Evolutionary conservation across 2,329 filamentous ascomycete species (phyloP).

Genomic region (Mycogone perniciosa): DNA sequence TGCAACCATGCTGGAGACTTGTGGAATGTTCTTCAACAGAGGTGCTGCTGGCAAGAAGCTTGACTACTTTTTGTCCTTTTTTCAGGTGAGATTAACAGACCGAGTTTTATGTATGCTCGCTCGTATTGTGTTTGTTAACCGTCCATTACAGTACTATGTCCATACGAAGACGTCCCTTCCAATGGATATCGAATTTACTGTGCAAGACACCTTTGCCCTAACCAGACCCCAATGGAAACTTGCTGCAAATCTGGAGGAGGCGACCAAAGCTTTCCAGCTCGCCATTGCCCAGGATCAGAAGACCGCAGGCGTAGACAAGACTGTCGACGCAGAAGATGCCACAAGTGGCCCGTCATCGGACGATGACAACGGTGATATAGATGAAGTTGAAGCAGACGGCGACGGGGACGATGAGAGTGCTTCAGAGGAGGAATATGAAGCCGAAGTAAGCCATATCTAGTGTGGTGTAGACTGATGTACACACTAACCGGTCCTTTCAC

Average conservation of each 20-base stretch:
- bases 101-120: not conserved
- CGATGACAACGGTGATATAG: slow-evolving; percentile 64
- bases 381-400: slow-evolving; percentile 56
- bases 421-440: slow-evolving; percentile 55
- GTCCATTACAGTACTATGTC: slow-evolving; percentile 69
- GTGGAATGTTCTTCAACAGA: slow-evolving; percentile 91
- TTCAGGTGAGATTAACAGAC: slow-evolving; percentile 55
- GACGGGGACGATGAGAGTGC: slow-evolving; percentile 56
- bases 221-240: slow-evolving; percentile 92
- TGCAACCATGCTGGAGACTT: slow-evolving; percentile 86
- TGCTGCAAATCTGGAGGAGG: slow-evolving; percentile 73
- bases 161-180: slow-evolving; percentile 82
- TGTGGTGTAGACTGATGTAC: slow-evolving; percentile 35
- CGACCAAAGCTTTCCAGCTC: slow-evolving; percentile 73
- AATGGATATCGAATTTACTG: slow-evolving; percentile 95
- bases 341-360: slow-evolving; percentile 67
- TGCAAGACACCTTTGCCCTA: slow-evolving; percentile 83
- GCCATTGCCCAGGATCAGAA: slow-evolving; percentile 90
- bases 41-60: slow-evolving; percentile 93
- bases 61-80: slow-evolving; percentile 94
- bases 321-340: slow-evolving; percentile 63
- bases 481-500: slow-evolving; percentile 38
- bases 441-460: slow-evolving; percentile 38
- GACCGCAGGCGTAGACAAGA: slow-evolving; percentile 63
- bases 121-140: not conserved